These are phyloP conservation scores for Elsinoe batatas DNA, from an alignment of 2,329 filamentous ascomycete genomes.

Conservation along the genomic window DNA sequence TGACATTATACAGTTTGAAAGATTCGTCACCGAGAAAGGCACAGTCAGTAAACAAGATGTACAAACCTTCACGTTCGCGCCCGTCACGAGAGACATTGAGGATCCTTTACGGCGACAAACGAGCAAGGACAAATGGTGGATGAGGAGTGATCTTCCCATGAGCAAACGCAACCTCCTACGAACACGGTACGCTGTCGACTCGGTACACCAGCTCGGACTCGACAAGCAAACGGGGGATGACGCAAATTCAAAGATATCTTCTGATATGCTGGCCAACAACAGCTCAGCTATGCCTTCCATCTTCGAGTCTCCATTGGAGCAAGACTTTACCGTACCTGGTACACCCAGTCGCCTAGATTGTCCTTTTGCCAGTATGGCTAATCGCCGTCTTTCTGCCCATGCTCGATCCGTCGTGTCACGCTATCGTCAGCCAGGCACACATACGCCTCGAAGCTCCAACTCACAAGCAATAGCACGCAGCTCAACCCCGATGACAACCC, in stretches of 20 bases:
- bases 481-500: neutral
- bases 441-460: conserved; percentile 10
- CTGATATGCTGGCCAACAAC: conserved; percentile 29
- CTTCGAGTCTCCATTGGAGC: conserved; percentile 51
- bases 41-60: conserved; percentile 3
- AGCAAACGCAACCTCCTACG: conserved; percentile 18
- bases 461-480: conserved; percentile 12
- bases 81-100: conserved; percentile 6
- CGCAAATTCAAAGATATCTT: conserved; percentile 8
- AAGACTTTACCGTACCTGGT: conserved; percentile 82
- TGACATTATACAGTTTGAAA: conserved; percentile 7
- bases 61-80: neutral
- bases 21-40: conserved; percentile 6
- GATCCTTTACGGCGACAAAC: neutral
- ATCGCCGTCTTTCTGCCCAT: conserved; percentile 30
- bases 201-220: neutral
- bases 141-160: conserved; percentile 12
- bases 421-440: conserved; percentile 22
- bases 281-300: conserved; percentile 29
- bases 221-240: conserved; percentile 2
- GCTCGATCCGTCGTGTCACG: conserved; percentile 32
- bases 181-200: conserved; percentile 23
- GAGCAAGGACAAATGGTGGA: conserved; percentile 11
- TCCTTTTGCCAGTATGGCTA: conserved; percentile 56
- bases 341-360: conserved; percentile 71